Conservation (phyloP, 139 green algal genomes). For the Chlamydomonas schloesseri region DNA sequence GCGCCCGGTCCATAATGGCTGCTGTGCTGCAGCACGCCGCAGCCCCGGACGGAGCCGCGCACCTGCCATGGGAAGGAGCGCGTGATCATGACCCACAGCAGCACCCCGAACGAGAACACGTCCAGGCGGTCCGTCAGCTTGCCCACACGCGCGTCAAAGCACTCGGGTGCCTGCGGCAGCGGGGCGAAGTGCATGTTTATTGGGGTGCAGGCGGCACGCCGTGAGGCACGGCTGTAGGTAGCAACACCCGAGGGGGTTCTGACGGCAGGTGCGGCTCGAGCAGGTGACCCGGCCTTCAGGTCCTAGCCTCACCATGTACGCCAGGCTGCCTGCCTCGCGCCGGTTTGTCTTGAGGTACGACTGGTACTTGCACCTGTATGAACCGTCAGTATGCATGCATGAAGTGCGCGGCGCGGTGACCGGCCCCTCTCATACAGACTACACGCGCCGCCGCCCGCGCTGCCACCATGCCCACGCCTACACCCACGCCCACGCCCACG, state of each 20-base stretch:
- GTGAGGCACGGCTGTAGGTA: too few species aligned
- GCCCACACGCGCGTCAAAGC: conserved; percentile 43
- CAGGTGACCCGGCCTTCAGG: too few species aligned
- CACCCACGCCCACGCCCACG: too few species aligned
- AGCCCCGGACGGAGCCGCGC: not conserved
- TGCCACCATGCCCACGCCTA: too few species aligned
- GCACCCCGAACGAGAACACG: conserved; percentile 39
- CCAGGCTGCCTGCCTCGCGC: conserved; percentile 37
- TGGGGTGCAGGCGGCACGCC: too few species aligned
- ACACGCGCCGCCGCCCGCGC: too few species aligned
- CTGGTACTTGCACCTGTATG: conserved; percentile 50
- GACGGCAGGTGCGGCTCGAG: too few species aligned
- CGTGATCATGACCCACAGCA: conserved; percentile 40
- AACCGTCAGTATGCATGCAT: too few species aligned
- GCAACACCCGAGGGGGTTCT: too few species aligned
- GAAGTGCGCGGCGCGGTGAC: too few species aligned
- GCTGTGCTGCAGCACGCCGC: not conserved
- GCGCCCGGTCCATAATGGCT: not conserved
- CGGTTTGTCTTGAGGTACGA: conserved; percentile 66
- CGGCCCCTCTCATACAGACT: too few species aligned
- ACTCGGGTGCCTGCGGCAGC: conserved; percentile 32
- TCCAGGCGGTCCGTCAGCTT: conserved; percentile 42
- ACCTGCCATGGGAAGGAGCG: conserved; percentile 34
- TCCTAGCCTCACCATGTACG: conserved; percentile 9
- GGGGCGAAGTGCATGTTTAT: too few species aligned